phyloP scores from a whole-genome alignment of 345 rosid genomes.

The Brassica nigra region DNA sequence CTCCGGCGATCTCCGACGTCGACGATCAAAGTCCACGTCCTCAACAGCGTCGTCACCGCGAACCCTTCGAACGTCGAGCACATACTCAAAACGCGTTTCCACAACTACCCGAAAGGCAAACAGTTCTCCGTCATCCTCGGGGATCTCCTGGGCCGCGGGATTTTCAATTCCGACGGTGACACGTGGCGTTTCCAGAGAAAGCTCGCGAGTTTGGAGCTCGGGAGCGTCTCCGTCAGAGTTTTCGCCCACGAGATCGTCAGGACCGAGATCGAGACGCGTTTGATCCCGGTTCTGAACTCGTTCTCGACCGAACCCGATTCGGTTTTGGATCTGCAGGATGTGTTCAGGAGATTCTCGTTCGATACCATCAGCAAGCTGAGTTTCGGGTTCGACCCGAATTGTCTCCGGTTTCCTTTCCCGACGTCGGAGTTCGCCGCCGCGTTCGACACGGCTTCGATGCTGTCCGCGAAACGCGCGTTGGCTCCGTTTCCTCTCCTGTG shows the following conservation, averaged over 20 bases:
- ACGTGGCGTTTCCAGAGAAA: slow-evolving; percentile 69
- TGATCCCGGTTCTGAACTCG: slow-evolving; percentile 45
- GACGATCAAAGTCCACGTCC: slow-evolving; percentile 73
- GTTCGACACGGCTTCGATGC: slow-evolving; percentile 57
- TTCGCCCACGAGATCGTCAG: slow-evolving; percentile 59
- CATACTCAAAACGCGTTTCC: slow-evolving; percentile 66
- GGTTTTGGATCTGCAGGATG: slow-evolving; percentile 53
- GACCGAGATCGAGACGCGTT: slow-evolving; percentile 54
- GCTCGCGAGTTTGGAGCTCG: slow-evolving; percentile 65
- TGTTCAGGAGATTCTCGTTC: slow-evolving; percentile 65
- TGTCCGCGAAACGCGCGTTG: slow-evolving; percentile 57
- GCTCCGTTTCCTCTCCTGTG: slow-evolving; percentile 51
- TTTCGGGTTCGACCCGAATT: slow-evolving; percentile 67
- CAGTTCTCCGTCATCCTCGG: slow-evolving; percentile 72
- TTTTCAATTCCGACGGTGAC: slow-evolving; percentile 79
- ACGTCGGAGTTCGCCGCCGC: slow-evolving; percentile 55
- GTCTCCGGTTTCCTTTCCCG: slow-evolving; percentile 54
- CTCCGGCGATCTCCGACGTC: slow-evolving; percentile 55
- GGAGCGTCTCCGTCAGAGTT: slow-evolving; percentile 46
- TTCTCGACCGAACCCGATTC: background rate
- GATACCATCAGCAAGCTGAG: slow-evolving; percentile 63
- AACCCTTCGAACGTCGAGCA: slow-evolving; percentile 69
- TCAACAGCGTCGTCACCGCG: slow-evolving; percentile 65
- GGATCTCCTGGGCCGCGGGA: slow-evolving; percentile 77
- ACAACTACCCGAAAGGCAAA: slow-evolving; percentile 80